Conservation (phyloP, 176 grass and related monocot species). For the Oryza coarctata region DNA sequence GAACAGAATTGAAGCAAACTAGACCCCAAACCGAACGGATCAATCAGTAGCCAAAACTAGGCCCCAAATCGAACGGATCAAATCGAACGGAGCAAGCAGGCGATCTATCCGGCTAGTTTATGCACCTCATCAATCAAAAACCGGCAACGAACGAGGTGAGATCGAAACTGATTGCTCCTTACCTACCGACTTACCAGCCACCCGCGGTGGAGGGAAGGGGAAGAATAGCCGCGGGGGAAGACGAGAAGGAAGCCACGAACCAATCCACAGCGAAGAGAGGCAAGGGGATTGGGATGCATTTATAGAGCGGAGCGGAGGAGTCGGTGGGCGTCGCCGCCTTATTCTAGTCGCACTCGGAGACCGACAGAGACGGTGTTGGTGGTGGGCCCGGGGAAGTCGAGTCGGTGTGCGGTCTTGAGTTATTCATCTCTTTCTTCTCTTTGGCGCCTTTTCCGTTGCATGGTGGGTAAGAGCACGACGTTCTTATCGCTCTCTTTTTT, state of each 20-base stretch:
- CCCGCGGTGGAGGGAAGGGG: neutral
- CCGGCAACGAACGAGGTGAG: neutral
- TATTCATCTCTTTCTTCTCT: too few species aligned
- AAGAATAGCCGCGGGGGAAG: neutral
- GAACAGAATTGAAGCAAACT: neutral
- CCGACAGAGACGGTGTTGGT: neutral
- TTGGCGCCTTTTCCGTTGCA: too few species aligned
- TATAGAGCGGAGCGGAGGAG: neutral
- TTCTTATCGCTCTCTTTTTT: too few species aligned
- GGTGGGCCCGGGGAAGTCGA: too few species aligned
- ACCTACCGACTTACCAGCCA: neutral
- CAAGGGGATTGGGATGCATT: neutral
- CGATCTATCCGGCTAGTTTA: too few species aligned
- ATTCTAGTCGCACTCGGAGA: neutral
- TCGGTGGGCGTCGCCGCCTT: neutral
- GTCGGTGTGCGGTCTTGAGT: too few species aligned
- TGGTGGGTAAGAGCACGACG: too few species aligned
- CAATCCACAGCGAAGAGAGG: neutral
- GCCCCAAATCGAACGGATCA: neutral
- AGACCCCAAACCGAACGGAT: neutral
- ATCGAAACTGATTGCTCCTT: neutral
- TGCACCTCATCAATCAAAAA: slow-evolving; percentile 1
- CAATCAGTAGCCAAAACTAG: neutral
- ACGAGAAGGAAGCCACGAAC: neutral
- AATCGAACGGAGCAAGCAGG: neutral